Evolutionary conservation across 1,284 basidiomycete genomes (phyloP), one percentile per base, ranked within the genome.

Genomic region (Cystobasidium sp.): DNA sequence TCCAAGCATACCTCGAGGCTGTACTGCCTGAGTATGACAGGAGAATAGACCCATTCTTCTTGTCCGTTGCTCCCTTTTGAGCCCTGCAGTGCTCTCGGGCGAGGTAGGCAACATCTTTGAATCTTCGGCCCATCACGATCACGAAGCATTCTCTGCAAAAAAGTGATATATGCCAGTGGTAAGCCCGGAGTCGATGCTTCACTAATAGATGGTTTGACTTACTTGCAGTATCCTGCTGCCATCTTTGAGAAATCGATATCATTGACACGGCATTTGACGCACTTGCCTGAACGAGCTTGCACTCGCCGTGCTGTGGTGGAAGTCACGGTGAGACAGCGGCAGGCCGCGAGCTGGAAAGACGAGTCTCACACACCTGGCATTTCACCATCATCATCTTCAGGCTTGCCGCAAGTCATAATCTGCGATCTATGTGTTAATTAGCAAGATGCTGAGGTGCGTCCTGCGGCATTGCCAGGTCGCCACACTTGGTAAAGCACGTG

Each of bases 101-200:
- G 18, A 53, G 39, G n/a, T 55, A 59, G 24, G 62, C 55, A 4
- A 73, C 63, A 55, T 73, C 70, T 20, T 51, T 65, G 63, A 73
- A 65, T 44, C 70, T 51, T 52, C 55, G 63, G 24, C 53, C 39
- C 39, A 73, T 10, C 9, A 51, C 49, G 20, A 53, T 41, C 41
- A 62, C 52, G 41, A 73, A 73, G 63, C 70, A 73, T 43, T 73
- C 70, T 59, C 70, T 73, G 70, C 44, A 46, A 9, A 24, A 20
- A 22, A 6, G 22, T 12, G 37, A 44, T 31, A 52, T 12, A 20
- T 2, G 47, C 43, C 24, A 8, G 24, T 5, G 12, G 37, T 71
- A 46, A 49, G 58, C 43, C 9, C 20, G 6, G 6, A 49, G 41
- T 16, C 20, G n/a, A 8, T 18, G 20, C 7, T 18, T 6, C 10